Base-by-base conservation (phyloP, 78 protist genomes). In the Dictyostelium intermedium region DNA sequence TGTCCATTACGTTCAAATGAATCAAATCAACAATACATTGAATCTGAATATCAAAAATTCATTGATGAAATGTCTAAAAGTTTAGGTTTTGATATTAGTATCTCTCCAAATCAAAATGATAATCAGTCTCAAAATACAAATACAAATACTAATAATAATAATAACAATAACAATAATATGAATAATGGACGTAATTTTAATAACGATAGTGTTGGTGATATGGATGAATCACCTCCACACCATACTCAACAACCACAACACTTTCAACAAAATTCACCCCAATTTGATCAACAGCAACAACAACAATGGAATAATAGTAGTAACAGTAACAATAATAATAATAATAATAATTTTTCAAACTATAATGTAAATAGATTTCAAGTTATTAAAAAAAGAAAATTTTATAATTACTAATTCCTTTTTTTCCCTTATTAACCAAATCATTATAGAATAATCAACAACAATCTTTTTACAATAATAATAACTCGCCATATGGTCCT, bases 1-100 rank as follows among this genome's bases (percentile, higher is more conserved):
- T 96, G 97, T 70, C 97, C 97, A 43, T 85, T 96, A 77, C 92
- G 91, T 50, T 85, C 87, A 14, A 93, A 61, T 39, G 95, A 81
- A 30, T 45, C 63, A 79, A 85, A 72, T 60, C 18, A 78, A 30
- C 77, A 45, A 20, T 23, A 78, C 47, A 82, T 91, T 30, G 95
- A 91, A 69, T 53, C 82, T 10, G 95, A 91, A 35, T 91, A 82
- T 91, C 47, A 66, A 23, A 85, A 91, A 61, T 91, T 81, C 35
- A 81, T 91, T 25, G 80, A 63, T 2, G 94, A 89, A n/a, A 37
- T 89, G 16, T 79, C 82, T 11, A 45, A 78, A 20, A 1, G 43
- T 4, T 56, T 86, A 25, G 87, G 74, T 34, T 69, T 70, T 43
- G 56, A 89, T 69, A 45, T 70, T 66, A 18, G 60, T 11, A 53